Percentiles rank a stretch among this genome's conserved stretches.
These are phyloP conservation scores for Xylariaceae sp. DNA, from an alignment of 2,329 filamentous ascomycete species.

Conservation along the genomic window DNA sequence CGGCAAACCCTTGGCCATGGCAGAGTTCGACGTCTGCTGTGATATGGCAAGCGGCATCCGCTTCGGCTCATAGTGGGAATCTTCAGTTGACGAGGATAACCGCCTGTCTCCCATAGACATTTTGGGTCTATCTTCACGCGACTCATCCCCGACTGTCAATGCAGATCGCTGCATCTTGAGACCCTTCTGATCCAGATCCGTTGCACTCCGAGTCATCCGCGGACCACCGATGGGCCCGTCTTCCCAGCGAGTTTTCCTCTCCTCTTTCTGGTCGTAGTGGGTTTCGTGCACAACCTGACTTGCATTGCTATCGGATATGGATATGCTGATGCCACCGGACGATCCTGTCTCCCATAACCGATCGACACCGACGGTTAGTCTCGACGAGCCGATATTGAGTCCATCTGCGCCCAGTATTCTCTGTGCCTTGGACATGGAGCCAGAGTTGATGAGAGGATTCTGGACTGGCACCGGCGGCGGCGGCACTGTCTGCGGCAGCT, in stretches of 20 bases:
- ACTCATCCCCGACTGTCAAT: slow-evolving; percentile 25
- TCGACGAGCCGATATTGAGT: slow-evolving; percentile 38
- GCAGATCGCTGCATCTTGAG: slow-evolving; percentile 26
- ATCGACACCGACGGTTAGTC: slow-evolving; percentile 15
- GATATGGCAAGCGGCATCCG: slow-evolving; percentile 53
- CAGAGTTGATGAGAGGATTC: slow-evolving; percentile 6
- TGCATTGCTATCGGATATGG: slow-evolving; percentile 39
- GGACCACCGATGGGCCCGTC: slow-evolving; percentile 46
- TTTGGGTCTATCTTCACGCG: slow-evolving; percentile 35
- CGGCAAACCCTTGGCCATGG: slow-evolving; percentile 52
- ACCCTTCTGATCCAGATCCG: slow-evolving; percentile 11
- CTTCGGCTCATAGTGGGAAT: slow-evolving; percentile 52
- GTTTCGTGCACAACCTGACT: slow-evolving; percentile 30
- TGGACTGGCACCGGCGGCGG: slow-evolving; percentile 29
- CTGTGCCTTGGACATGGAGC: slow-evolving; percentile 47
- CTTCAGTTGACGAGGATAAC: slow-evolving; percentile 51
- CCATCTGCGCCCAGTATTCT: slow-evolving; percentile 45
- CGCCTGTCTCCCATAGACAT: slow-evolving; percentile 43
- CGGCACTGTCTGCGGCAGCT: slow-evolving; percentile 27
- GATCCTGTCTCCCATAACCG: slow-evolving; percentile 42
- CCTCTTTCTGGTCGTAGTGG: slow-evolving; percentile 25
- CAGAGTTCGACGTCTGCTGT: slow-evolving; percentile 53
- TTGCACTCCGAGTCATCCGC: slow-evolving; percentile 25
- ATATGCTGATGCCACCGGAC: slow-evolving; percentile 41
- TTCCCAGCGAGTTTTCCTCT: slow-evolving; percentile 37